Base-by-base conservation (phyloP, 495 filamentous ascomycete species). In the Daldinia vernicosa region DNA sequence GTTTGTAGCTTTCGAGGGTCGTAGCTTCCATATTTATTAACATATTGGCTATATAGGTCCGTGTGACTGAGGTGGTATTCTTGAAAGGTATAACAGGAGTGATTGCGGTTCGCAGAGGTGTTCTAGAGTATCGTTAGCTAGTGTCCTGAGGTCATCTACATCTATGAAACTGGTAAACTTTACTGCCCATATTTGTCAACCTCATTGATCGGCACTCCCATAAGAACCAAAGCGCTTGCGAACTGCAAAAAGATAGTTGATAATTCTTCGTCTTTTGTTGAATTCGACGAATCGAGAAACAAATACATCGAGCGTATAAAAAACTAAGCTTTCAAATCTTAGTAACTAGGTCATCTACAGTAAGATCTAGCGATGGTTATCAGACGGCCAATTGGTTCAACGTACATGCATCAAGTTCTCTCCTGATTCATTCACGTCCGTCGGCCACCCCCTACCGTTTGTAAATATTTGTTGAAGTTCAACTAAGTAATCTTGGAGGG, bases 381-480 rank as follows among this genome's bases (percentile, higher is more conserved):
- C 2, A 11, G 32, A 1, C 8, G 1, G 37, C 2, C 37, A 4
- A 39, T 30, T 12, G 28, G 30, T 56, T 15, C 9, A 4, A 37
- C 40, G 24, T 63, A 69, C 66, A n/a, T 63, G 30, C 19, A 69
- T n/a, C n/a, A 69, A 43, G 26, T 53, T 63, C 1, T 0, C 0
- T 3, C 52, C 51, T 27, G 6, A 1, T 5, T 0, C 3, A 3
- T 15, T 0, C 15, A 40, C 15, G 9, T 69, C 66, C 0, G 66
- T 63, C 9, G 66, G 66, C 40, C 40, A 59, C 43, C 58, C 59
- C 24, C 24, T 43, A 6, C 66, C 52, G 52, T 15, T 58, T 14
- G 3, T 7, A 53, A 63, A 69, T 17, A 63, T 19, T 9, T 53
- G 39, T 45, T 17, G 52, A 6, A 69, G 24, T 26, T 52, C 2